phyloP scores from a whole-genome alignment of 2,329 filamentous ascomycete genomes.

The Trichoderma lentiforme region DNA sequence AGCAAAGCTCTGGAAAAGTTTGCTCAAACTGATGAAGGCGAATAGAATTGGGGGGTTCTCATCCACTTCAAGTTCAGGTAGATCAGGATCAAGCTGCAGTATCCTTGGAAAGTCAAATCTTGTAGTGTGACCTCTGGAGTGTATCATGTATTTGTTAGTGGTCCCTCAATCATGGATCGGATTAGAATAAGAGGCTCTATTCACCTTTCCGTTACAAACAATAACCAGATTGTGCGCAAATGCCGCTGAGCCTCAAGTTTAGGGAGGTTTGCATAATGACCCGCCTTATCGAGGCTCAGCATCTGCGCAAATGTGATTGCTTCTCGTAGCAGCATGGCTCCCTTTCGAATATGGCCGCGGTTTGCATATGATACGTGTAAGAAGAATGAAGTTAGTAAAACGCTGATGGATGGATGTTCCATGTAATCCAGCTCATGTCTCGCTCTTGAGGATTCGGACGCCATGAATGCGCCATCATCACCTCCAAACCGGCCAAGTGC shows the following conservation, averaged over 20 bases:
- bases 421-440: background rate
- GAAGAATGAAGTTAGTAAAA: slow-evolving; percentile 6
- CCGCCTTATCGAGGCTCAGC: background rate
- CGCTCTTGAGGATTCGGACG: background rate
- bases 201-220: slow-evolving; percentile 10
- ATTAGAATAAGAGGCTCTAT: background rate
- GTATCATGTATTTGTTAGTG: background rate
- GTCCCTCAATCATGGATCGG: background rate
- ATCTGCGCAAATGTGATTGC: slow-evolving; percentile 7
- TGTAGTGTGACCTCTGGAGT: background rate
- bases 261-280: background rate
- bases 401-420: background rate
- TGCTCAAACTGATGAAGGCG: slow-evolving; percentile 5
- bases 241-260: slow-evolving; percentile 2
- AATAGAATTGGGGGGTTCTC: slow-evolving; percentile 1
- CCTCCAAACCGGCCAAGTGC: background rate
- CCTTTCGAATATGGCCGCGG: slow-evolving; percentile 4
- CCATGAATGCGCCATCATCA: slow-evolving; percentile 9
- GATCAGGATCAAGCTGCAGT: slow-evolving; percentile 5
- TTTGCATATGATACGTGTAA: slow-evolving; percentile 9
- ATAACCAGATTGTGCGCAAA: background rate
- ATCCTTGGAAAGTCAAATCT: slow-evolving; percentile 10
- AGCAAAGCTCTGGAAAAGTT: slow-evolving; percentile 1
- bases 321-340: slow-evolving; percentile 6
- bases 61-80: slow-evolving; percentile 3